A percentile compares a stretch with the other conserved stretches of the same genome.
Evolutionary conservation across 2,329 filamentous ascomycete species (phyloP).

Genomic region (Penicillium sp.): DNA sequence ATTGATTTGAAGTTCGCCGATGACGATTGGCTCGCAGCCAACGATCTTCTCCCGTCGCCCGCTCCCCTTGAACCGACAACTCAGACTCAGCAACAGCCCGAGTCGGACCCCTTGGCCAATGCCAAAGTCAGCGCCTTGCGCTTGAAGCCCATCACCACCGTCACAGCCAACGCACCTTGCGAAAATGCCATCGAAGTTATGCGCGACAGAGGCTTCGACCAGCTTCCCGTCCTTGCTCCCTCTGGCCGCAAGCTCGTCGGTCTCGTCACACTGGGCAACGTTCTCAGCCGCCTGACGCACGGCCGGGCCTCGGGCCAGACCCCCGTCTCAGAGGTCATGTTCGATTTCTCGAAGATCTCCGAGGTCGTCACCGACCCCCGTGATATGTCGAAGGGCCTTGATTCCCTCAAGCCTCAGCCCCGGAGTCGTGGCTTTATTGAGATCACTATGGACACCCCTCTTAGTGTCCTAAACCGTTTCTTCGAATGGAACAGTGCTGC

Average conservation of each 20-base stretch:
- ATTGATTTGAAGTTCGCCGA: slow-evolving; percentile 69
- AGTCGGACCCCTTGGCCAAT: slow-evolving; percentile 68
- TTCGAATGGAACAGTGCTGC: slow-evolving; percentile 98
- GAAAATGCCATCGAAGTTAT: slow-evolving; percentile 93
- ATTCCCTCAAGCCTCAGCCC: slow-evolving; percentile 35
- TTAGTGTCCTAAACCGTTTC: slow-evolving; percentile 82
- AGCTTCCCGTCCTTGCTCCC: slow-evolving; percentile 81
- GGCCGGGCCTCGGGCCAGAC: slow-evolving; percentile 73
- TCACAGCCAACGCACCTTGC: slow-evolving; percentile 69
- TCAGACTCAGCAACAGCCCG: slow-evolving; percentile 26
- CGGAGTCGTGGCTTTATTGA: slow-evolving; percentile 77
- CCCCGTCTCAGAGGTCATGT: slow-evolving; percentile 88
- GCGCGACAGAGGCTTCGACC: slow-evolving; percentile 97
- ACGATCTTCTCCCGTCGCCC: slow-evolving; percentile 75
- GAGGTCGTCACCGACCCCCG: slow-evolving; percentile 89
- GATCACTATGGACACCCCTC: slow-evolving; percentile 85
- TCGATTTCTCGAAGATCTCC: slow-evolving; percentile 83
- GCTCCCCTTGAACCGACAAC: slow-evolving; percentile 43
- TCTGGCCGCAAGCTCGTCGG: slow-evolving; percentile 75
- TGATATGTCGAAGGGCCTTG: slow-evolving; percentile 51
- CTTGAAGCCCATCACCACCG: slow-evolving; percentile 89
- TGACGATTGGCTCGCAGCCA: slow-evolving; percentile 97
- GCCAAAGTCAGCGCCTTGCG: slow-evolving; percentile 80
- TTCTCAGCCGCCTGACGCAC: slow-evolving; percentile 84
- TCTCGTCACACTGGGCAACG: slow-evolving; percentile 89